A percentile compares a stretch with the other conserved stretches of the same genome.
Conservation (phyloP, 805 yeast species). For the Scheffersomyces ergatensis region DNA sequence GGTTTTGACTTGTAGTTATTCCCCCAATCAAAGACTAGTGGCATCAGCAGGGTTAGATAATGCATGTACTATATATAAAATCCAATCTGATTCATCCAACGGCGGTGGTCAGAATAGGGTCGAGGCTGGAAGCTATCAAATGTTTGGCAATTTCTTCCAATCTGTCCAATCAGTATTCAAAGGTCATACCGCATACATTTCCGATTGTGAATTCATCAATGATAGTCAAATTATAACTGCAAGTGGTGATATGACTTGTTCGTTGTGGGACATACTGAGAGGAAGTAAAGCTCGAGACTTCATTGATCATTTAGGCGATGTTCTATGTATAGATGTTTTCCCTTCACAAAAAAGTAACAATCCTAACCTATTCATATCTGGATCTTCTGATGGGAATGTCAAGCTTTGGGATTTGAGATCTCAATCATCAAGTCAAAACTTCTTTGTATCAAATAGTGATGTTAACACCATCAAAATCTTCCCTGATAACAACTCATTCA, state of each 20-base stretch:
- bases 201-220: constrained; percentile 67
- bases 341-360: constrained; percentile 14
- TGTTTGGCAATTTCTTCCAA: constrained; percentile 15
- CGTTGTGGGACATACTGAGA: constrained; percentile 73
- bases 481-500: constrained; percentile 69
- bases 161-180: constrained; percentile 55
- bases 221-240: constrained; percentile 60
- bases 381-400: constrained; percentile 68
- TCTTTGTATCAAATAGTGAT: constrained; percentile 61
- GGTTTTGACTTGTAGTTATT: constrained; percentile 72
- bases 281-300: constrained; percentile 53
- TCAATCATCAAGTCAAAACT: constrained; percentile 46
- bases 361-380: constrained; percentile 47
- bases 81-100: constrained; percentile 11
- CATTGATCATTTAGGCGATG: constrained; percentile 72
- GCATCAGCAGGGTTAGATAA: constrained; percentile 87
- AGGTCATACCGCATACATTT: constrained; percentile 81
- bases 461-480: constrained; percentile 58
- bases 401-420: constrained; percentile 65
- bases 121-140: constrained; percentile 3
- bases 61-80: constrained; percentile 65
- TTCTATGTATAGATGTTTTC: constrained; percentile 42
- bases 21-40: constrained; percentile 62
- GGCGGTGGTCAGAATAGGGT: neutral
- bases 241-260: constrained; percentile 80